Evolutionary conservation across 2,329 filamentous ascomycete species (phyloP).

Genomic region (Trichoderma afroharzianum): DNA sequence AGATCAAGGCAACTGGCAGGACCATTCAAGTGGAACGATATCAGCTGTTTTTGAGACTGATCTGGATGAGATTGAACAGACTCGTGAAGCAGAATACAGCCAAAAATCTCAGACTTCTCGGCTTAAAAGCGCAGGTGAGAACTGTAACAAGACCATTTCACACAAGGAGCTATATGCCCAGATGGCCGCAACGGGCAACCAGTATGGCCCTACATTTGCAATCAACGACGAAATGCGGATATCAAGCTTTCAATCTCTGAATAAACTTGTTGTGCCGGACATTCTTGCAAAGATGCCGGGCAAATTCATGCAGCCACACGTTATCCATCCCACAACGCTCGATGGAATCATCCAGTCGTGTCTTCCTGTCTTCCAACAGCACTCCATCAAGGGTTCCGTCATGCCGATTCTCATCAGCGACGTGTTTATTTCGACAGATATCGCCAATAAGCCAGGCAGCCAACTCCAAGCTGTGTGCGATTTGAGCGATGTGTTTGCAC

Average conservation of each 20-base stretch:
- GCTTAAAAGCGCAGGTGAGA: neutral
- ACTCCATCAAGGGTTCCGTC: neutral
- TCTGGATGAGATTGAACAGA: neutral
- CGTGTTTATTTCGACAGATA: neutral
- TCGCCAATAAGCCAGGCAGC: neutral
- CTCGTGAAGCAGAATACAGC: neutral
- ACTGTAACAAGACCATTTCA: neutral
- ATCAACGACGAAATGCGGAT: neutral
- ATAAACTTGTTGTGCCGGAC: constrained; percentile 42
- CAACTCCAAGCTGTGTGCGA: neutral
- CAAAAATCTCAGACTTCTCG: neutral
- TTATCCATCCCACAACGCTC: constrained; percentile 55
- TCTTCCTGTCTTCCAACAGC: constrained; percentile 35
- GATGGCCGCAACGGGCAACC: neutral
- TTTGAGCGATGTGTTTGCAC: neutral
- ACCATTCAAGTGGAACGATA: neutral
- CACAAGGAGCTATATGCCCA: neutral
- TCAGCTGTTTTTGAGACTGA: neutral
- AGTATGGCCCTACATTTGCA: neutral
- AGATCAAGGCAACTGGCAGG: constrained; percentile 8
- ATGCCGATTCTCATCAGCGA: constrained; percentile 7
- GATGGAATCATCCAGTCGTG: constrained; percentile 54
- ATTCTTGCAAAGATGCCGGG: constrained; percentile 51
- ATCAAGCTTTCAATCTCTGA: constrained; percentile 21
- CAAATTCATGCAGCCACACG: constrained; percentile 49